Conservation (phyloP, 2,329 filamentous ascomycete genomes). For the Bimuria novae-zelandiae region DNA sequence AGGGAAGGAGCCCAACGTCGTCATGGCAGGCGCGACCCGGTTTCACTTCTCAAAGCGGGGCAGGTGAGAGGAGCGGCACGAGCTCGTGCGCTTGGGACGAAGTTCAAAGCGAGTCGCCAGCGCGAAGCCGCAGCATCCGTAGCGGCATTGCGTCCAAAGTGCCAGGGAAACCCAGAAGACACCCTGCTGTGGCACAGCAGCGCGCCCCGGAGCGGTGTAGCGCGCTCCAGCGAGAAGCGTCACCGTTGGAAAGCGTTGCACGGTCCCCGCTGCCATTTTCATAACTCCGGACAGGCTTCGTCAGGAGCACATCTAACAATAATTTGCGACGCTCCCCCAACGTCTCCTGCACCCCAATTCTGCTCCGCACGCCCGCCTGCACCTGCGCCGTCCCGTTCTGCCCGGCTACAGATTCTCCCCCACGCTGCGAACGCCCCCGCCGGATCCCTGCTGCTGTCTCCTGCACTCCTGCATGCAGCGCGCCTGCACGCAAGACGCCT, state of each 20-base stretch:
- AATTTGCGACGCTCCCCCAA: neutral
- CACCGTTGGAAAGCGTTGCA: conserved; percentile 5
- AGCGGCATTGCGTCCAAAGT: neutral
- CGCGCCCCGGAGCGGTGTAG: neutral
- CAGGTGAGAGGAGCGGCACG: conserved; percentile 5
- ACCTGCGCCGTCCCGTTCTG: neutral
- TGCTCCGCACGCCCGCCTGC: conserved; percentile 1
- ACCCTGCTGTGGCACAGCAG: neutral
- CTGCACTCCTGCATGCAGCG: conserved; percentile 14
- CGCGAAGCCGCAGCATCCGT: conserved; percentile 2
- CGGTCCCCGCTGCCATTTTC: conserved; percentile 2
- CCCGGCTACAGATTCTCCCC: neutral
- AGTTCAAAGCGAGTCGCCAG: too few relatives aligned
- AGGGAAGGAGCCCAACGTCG: conserved; percentile 2
- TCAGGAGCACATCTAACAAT: neutral
- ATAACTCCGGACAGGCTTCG: neutral
- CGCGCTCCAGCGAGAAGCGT: neutral
- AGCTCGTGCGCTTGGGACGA: neutral
- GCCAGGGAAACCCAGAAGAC: neutral
- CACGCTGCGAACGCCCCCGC: conserved; percentile 3
- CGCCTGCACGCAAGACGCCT: conserved; percentile 15
- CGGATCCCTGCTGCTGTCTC: conserved; percentile 1
- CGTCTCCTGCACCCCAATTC: neutral
- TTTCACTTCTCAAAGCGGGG: conserved; percentile 3
- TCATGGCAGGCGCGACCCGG: conserved; percentile 6